Evolutionary conservation across 768 basidiomycete genomes (phyloP).

Genomic region (Tylopilus cervinicoccineus): DNA sequence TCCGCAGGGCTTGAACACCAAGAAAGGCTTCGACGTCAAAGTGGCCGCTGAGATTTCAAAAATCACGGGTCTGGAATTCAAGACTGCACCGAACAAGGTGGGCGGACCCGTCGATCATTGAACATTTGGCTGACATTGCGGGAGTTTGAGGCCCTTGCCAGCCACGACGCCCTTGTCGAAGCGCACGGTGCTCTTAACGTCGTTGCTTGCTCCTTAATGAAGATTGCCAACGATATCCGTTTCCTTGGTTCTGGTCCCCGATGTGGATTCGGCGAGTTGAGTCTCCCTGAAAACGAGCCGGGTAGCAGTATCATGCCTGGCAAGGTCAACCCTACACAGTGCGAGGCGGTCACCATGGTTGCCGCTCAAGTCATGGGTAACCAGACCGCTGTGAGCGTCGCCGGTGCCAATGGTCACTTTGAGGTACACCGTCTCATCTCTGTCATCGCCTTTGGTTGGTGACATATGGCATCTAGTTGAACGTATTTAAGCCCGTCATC

Average conservation of each 20-base stretch:
- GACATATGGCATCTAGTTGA: slow-evolving; percentile 53
- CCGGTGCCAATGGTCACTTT: slow-evolving; percentile 94
- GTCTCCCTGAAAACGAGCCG: slow-evolving; percentile 96
- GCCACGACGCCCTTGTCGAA: slow-evolving; percentile 98
- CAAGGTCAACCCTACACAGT: slow-evolving; percentile 99
- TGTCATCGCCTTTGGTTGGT: slow-evolving; percentile 4
- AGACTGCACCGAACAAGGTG: slow-evolving; percentile 98
- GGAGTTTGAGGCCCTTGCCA: slow-evolving; percentile 94
- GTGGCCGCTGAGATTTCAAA: slow-evolving; percentile 89
- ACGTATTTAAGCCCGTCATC: slow-evolving; percentile 99
- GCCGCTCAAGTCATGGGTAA: slow-evolving; percentile 99
- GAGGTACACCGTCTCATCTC: slow-evolving; percentile 55
- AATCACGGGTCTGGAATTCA: slow-evolving; percentile 85
- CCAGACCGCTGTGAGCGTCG: slow-evolving; percentile 87
- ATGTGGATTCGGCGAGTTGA: slow-evolving; percentile 93
- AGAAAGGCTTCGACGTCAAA: slow-evolving; percentile 93
- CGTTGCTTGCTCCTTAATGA: slow-evolving; percentile 96
- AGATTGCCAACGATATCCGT: slow-evolving; percentile 98
- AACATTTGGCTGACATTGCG: slow-evolving; percentile 4
- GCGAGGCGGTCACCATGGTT: slow-evolving; percentile 98
- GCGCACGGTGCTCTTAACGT: slow-evolving; percentile 96
- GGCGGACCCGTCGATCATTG: slow-evolving; percentile 6
- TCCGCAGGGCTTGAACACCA: slow-evolving; percentile 89
- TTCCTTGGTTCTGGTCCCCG: slow-evolving; percentile 97
- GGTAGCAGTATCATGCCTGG: slow-evolving; percentile 99